Conservation (phyloP, 2,329 filamentous ascomycete genomes). For the Phaeosphaeria sp. region DNA sequence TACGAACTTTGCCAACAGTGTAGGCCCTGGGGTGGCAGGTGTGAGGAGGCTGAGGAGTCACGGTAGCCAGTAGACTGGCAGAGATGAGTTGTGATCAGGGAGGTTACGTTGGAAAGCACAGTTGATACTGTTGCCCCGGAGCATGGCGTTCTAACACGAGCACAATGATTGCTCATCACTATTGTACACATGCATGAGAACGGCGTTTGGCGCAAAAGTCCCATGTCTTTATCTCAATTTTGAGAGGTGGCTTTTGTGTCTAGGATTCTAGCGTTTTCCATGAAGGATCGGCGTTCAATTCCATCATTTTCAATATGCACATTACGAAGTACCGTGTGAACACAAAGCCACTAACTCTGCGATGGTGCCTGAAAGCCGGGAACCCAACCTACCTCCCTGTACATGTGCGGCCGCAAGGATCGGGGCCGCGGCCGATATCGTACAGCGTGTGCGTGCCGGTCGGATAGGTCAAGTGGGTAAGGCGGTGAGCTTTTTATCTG, state of each 20-base stretch:
- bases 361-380: neutral
- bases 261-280: neutral
- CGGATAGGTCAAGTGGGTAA: neutral
- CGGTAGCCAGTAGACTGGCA: slow-evolving; percentile 20
- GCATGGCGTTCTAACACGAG: neutral
- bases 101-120: neutral
- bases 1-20: slow-evolving; percentile 49
- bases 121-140: neutral
- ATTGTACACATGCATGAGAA: neutral
- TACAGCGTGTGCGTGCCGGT: neutral
- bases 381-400: neutral
- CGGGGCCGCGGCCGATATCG: neutral
- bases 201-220: neutral
- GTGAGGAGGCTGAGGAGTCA: slow-evolving; percentile 50
- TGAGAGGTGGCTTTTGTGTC: neutral
- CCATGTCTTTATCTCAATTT: neutral
- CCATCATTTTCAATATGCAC: neutral
- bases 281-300: neutral
- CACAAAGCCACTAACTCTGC: neutral
- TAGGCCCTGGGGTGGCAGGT: slow-evolving; percentile 43
- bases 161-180: neutral
- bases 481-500: neutral
- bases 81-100: neutral
- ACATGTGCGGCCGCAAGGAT: neutral
- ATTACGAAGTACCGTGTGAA: neutral